These are phyloP conservation scores for Alternaria metachromatica DNA, from an alignment of 2,329 filamentous ascomycete genomes.

Conservation along the genomic window DNA sequence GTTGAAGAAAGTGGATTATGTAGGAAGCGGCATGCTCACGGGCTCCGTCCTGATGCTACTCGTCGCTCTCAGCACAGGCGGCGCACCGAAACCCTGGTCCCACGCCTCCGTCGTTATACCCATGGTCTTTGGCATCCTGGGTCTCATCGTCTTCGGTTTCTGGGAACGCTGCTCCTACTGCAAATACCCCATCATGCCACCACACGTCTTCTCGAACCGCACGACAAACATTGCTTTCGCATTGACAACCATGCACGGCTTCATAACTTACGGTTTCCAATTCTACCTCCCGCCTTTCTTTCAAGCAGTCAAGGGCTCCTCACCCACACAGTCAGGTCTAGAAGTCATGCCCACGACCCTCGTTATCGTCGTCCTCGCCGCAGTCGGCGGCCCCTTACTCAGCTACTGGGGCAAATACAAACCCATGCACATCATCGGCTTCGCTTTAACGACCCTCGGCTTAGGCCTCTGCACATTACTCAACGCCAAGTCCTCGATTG, in stretches of 20 bases:
- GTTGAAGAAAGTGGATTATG: slow-evolving; percentile 49
- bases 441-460: slow-evolving; percentile 28
- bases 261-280: slow-evolving; percentile 36
- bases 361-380: slow-evolving; percentile 30
- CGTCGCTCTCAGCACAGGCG: slow-evolving; percentile 55
- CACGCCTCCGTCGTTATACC: slow-evolving; percentile 51
- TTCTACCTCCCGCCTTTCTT: slow-evolving; percentile 41
- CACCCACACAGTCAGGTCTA: slow-evolving; percentile 31
- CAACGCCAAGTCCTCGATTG: slow-evolving; percentile 8
- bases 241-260: slow-evolving; percentile 40
- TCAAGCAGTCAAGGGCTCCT: slow-evolving; percentile 33
- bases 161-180: slow-evolving; percentile 49
- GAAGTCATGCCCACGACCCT: slow-evolving; percentile 37
- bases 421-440: slow-evolving; percentile 35
- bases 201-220: slow-evolving; percentile 54
- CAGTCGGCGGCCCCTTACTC: slow-evolving; percentile 29
- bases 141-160: slow-evolving; percentile 47
- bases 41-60: slow-evolving; percentile 51
- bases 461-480: slow-evolving; percentile 28
- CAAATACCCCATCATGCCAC: slow-evolving; percentile 50
- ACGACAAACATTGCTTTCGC: slow-evolving; percentile 49
- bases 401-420: slow-evolving; percentile 34
- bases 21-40: slow-evolving; percentile 55
- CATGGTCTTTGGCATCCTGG: slow-evolving; percentile 53
- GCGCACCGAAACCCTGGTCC: slow-evolving; percentile 53